Conservation (phyloP, 345 rosid genomes). For the Gynandropsis gynandra region DNA sequence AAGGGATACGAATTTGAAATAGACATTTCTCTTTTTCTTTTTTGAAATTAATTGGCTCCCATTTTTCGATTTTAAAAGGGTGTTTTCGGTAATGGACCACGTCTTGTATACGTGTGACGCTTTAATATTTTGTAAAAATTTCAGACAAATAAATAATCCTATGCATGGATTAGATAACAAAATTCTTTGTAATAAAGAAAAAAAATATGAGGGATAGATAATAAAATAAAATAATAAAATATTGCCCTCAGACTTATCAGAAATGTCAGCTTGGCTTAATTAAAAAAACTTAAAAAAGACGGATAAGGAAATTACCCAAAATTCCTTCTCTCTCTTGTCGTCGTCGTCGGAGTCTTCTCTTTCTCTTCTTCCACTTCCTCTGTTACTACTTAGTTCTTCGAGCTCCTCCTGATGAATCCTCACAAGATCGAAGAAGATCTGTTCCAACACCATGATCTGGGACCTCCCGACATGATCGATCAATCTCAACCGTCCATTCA, state of each 20-base stretch:
- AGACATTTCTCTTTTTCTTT: no score
- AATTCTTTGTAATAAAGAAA: no score
- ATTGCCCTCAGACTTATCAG: conserved; percentile 20
- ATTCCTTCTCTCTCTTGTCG: conserved; percentile 10
- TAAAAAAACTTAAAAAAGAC: background rate
- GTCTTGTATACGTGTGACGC: no score
- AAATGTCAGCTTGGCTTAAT: conserved; percentile 18
- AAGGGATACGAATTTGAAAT: conserved; percentile 12
- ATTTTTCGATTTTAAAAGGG: background rate
- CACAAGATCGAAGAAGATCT: conserved; percentile 58
- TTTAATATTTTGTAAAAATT: no score
- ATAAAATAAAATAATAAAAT: background rate
- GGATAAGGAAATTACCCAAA: conserved; percentile 20
- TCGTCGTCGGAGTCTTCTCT: no score
- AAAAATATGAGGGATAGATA: background rate
- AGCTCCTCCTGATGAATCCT: conserved; percentile 44
- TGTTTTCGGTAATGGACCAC: no score
- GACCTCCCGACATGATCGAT: conserved; percentile 30
- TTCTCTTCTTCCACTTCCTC: conserved; percentile 8
- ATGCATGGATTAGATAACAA: no score
- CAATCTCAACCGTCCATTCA: conserved; percentile 49
- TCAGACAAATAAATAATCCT: no score
- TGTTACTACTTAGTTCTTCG: conserved; percentile 4
- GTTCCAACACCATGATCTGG: conserved; percentile 47
- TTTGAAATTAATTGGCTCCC: conserved; percentile 21